Conservation (phyloP, 2,329 filamentous ascomycete species). For the Fusarium newnesense region DNA sequence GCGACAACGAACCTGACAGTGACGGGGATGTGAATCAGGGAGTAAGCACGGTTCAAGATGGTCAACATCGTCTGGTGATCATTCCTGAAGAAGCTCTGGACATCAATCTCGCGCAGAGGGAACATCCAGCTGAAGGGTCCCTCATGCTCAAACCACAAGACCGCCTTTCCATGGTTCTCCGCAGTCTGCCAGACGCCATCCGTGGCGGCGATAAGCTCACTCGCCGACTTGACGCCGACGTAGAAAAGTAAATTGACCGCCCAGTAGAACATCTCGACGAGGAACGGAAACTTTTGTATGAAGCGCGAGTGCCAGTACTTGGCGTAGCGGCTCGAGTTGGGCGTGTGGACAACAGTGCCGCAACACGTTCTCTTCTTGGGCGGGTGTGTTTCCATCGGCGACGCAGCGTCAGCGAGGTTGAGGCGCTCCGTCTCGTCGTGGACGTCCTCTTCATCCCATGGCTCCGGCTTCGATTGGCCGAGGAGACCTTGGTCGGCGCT, state of each 20-base stretch:
- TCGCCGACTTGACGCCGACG: constrained; percentile 43
- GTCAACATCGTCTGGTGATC: constrained; percentile 63
- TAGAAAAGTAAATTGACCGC: constrained; percentile 73
- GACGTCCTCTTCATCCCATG: constrained; percentile 38
- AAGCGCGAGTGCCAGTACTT: constrained; percentile 69
- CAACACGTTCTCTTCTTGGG: constrained; percentile 63
- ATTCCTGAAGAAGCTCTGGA: constrained; percentile 67
- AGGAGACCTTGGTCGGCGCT: constrained; percentile 39
- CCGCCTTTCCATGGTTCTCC: constrained; percentile 63
- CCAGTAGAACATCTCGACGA: constrained; percentile 82
- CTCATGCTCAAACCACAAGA: constrained; percentile 66
- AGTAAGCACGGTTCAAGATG: constrained; percentile 67
- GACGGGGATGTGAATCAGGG: constrained; percentile 69
- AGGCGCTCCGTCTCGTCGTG: constrained; percentile 33
- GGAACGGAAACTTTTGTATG: constrained; percentile 73
- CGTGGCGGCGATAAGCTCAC: constrained; percentile 49
- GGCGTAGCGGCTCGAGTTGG: constrained; percentile 70
- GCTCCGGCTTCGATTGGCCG: constrained; percentile 36
- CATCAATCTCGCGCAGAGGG: constrained; percentile 60
- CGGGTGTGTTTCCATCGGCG: constrained; percentile 46
- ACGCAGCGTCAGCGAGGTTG: constrained; percentile 8
- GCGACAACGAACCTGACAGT: constrained; percentile 38
- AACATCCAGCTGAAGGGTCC: constrained; percentile 62
- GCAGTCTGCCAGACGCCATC: constrained; percentile 64
- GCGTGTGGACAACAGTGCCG: constrained; percentile 61